phyloP scores from a whole-genome alignment of 306 rosid genomes.

The Cicer cuneatum region DNA sequence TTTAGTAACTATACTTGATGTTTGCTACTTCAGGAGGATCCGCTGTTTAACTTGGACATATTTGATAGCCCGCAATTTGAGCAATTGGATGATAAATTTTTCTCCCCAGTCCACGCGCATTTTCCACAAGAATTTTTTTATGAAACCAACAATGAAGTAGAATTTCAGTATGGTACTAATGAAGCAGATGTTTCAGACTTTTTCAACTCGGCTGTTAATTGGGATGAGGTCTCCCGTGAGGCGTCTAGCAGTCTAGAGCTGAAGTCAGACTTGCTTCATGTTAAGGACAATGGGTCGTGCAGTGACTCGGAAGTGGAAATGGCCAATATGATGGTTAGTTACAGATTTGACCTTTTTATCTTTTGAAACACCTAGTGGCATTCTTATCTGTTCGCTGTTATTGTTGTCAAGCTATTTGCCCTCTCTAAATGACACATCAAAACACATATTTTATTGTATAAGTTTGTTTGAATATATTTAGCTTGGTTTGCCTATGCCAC shows the following conservation, averaged over 20 bases:
- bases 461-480: background rate
- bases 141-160: conserved; percentile 41
- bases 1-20: conserved; percentile 39
- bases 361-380: conserved; percentile 15
- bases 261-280: conserved; percentile 21
- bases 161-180: conserved; percentile 55
- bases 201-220: conserved; percentile 51
- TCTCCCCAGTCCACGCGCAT: conserved; percentile 68
- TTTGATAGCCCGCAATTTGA: conserved; percentile 44
- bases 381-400: background rate
- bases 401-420: background rate
- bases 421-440: background rate
- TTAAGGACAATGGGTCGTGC: conserved; percentile 45
- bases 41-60: conserved; percentile 37
- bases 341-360: conserved; percentile 25
- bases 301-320: conserved; percentile 46
- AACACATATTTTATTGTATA: conserved; percentile 18
- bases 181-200: conserved; percentile 56
- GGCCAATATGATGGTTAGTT: conserved; percentile 58
- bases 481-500: conserved; percentile 25
- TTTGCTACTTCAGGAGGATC: conserved; percentile 46
- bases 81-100: conserved; percentile 54
- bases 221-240: conserved; percentile 48
- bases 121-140: conserved; percentile 52
- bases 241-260: conserved; percentile 39